Evolutionary conservation across 495 filamentous ascomycete species (phyloP).

Genomic region (Neurospora tetrasperma): DNA sequence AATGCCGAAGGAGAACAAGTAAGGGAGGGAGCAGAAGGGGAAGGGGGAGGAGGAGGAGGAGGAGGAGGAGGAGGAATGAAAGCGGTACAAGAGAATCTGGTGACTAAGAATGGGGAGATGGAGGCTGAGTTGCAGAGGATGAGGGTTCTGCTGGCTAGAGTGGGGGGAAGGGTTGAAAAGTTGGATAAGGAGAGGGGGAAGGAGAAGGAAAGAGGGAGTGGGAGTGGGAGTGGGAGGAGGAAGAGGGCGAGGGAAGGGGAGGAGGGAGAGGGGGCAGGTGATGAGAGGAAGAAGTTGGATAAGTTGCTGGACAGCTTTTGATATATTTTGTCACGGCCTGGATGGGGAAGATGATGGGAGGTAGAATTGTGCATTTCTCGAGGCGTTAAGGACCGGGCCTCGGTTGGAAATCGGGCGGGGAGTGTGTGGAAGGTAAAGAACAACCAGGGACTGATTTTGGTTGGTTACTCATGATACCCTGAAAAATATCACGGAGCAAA

Average conservation of each 20-base stretch:
- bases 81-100: conserved; percentile 66
- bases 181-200: conserved; percentile 15
- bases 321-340: neutral
- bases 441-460: neutral
- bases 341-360: neutral
- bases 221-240: neutral
- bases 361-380: neutral
- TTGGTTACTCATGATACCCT: neutral
- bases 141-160: conserved; percentile 62
- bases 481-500: neutral
- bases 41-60: conserved; percentile 6
- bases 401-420: neutral
- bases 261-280: conserved; percentile 19
- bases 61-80: conserved; percentile 11
- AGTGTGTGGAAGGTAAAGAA: neutral
- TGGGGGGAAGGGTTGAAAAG: conserved; percentile 48
- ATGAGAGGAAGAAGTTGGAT: conserved; percentile 33
- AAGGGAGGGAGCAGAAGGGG: neutral
- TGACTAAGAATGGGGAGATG: conserved; percentile 63
- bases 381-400: neutral
- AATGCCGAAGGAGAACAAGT: neutral
- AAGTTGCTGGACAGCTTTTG: conserved; percentile 28
- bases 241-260: neutral
- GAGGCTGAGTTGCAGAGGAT: conserved; percentile 65
- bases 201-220: conserved; percentile 3